A percentile compares a stretch with the other conserved stretches of the same genome.
phyloP scores from a whole-genome alignment of 805 yeast genomes.

The Sugiyamaella americana region DNA sequence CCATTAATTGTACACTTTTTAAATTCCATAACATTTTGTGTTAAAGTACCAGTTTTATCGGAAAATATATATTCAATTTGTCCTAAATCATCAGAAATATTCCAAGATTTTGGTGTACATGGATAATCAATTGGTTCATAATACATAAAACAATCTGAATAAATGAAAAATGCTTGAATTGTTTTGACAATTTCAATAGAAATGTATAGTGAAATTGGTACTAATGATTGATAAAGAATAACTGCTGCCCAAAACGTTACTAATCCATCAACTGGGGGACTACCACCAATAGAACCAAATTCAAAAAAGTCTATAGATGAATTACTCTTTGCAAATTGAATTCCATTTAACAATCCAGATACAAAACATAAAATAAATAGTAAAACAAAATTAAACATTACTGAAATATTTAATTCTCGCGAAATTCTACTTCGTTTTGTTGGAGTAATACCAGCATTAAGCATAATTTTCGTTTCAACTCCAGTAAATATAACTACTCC shows the following conservation, averaged over 20 bases:
- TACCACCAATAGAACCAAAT: slow-evolving; percentile 53
- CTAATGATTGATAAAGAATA: slow-evolving; percentile 69
- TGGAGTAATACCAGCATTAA: slow-evolving; percentile 76
- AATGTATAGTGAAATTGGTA: slow-evolving; percentile 74
- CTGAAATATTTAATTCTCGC: slow-evolving; percentile 61
- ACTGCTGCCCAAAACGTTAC: slow-evolving; percentile 69
- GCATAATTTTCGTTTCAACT: slow-evolving; percentile 67
- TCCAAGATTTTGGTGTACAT: slow-evolving; percentile 80
- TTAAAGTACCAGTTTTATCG: slow-evolving; percentile 79
- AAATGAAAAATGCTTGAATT: slow-evolving; percentile 70
- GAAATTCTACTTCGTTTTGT: slow-evolving; percentile 65
- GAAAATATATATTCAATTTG: slow-evolving; percentile 78
- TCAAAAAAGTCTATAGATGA: slow-evolving; percentile 55
- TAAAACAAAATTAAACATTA: slow-evolving; percentile 56
- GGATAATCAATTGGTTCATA: slow-evolving; percentile 66
- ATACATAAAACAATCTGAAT: slow-evolving; percentile 64
- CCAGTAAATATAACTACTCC: slow-evolving; percentile 74
- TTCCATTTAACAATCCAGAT: slow-evolving; percentile 65
- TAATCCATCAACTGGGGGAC: slow-evolving; percentile 59
- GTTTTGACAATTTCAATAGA: slow-evolving; percentile 79
- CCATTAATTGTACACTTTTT: slow-evolving; percentile 71
- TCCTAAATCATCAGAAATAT: slow-evolving; percentile 77
- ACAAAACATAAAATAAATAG: slow-evolving; percentile 63
- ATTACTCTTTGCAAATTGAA: slow-evolving; percentile 42
- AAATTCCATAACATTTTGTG: slow-evolving; percentile 82